Percentiles rank a stretch among this genome's conserved stretches.
Conservation (phyloP, 331 rosid species). For the Malus hybrid region DNA sequence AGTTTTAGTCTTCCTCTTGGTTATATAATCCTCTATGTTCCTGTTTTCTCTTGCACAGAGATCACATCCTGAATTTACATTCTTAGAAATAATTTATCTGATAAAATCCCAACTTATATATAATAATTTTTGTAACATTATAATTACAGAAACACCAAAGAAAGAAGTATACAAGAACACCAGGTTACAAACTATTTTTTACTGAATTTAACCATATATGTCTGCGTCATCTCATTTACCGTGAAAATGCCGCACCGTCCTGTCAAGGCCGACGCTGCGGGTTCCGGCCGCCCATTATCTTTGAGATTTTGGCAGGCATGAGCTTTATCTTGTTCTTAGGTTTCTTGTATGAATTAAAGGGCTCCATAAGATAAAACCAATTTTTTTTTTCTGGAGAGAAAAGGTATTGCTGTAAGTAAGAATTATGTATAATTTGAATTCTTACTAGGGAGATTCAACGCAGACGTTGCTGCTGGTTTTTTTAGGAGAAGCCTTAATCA, state of each 20-base stretch:
- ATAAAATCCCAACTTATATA: no score
- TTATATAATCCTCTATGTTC: background rate
- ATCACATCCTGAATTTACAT: no score
- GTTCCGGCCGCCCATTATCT: background rate
- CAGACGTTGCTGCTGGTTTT: background rate
- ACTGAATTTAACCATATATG: background rate
- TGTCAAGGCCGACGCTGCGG: no score
- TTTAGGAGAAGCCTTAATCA: slow-evolving; percentile 19
- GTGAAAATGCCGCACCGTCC: background rate
- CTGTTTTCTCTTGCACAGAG: background rate
- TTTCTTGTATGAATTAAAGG: background rate
- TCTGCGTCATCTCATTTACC: background rate
- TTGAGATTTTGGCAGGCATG: background rate
- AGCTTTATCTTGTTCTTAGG: background rate
- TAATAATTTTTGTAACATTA: background rate
- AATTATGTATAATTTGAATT: background rate
- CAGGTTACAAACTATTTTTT: background rate
- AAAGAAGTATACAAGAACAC: background rate
- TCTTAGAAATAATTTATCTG: no score
- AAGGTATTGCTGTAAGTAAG: background rate
- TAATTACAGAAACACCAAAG: background rate
- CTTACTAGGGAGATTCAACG: slow-evolving; percentile 11
- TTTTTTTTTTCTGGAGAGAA: background rate
- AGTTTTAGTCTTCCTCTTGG: background rate
- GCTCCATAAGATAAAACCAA: background rate